A percentile compares a stretch with the other conserved stretches of the same genome.
phyloP scores from a whole-genome alignment of 176 grass and related monocot genomes.

The Phyllostachys edulis region DNA sequence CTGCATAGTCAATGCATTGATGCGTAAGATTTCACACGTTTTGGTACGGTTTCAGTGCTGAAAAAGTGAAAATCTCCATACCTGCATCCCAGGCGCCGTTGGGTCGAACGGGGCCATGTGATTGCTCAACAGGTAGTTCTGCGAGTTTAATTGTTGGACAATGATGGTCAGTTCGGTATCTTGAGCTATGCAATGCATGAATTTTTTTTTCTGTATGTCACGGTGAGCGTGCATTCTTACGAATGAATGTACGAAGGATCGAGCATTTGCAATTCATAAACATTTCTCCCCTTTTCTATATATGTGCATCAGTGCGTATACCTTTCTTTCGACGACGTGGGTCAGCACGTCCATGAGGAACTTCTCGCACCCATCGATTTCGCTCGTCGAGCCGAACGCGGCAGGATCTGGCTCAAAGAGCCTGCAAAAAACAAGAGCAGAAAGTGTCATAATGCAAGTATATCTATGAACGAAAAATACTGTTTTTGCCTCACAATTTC shows the following conservation, averaged over 20 bases:
- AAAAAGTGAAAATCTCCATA: background rate
- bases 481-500: background rate
- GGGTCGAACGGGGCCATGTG: slow-evolving; percentile 35
- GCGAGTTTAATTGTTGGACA: background rate
- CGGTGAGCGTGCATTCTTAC: background rate
- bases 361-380: slow-evolving; percentile 55
- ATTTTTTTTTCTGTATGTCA: background rate
- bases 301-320: background rate
- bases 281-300: too few species aligned
- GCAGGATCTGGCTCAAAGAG: slow-evolving; percentile 53
- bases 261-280: background rate
- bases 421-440: background rate
- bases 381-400: slow-evolving; percentile 25
- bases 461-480: background rate
- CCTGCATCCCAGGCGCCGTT: slow-evolving; percentile 12
- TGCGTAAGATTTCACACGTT: background rate
- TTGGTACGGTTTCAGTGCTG: background rate
- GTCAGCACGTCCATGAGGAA: slow-evolving; percentile 43
- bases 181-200: background rate
- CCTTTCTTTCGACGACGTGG: slow-evolving; percentile 54
- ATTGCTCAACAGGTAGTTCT: slow-evolving; percentile 36
- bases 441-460: background rate
- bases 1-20: slow-evolving; percentile 7
- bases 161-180: background rate
- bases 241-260: background rate